Percentiles rank a stretch among this genome's conserved stretches.
Evolutionary conservation across 179 eudicot species (phyloP).

Genomic region (Nepenthes alata): DNA sequence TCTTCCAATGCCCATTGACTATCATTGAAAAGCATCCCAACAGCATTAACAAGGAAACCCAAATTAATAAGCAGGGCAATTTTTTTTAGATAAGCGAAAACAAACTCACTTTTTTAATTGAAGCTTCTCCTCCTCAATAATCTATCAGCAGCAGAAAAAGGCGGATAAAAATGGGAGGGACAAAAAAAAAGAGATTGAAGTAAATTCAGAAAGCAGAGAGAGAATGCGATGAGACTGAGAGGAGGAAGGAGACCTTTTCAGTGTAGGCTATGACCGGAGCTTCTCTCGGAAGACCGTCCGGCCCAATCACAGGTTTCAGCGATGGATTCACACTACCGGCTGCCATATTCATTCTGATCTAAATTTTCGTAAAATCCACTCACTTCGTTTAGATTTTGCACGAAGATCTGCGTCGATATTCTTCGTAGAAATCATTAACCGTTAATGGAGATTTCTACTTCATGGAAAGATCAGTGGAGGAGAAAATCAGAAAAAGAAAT

Average conservation of each 20-base stretch:
- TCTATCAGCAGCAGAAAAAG: constrained; percentile 24
- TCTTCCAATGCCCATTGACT: too few species aligned
- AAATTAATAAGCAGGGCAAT: too few species aligned
- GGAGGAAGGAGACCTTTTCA: constrained; percentile 44
- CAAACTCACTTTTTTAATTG: constrained; percentile 64
- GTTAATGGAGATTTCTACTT: too few species aligned
- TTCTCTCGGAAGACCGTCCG: constrained; percentile 80
- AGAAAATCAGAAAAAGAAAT: too few species aligned
- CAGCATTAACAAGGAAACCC: too few species aligned
- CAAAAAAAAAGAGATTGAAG: background rate
- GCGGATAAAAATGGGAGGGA: background rate
- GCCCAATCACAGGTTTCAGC: constrained; percentile 57
- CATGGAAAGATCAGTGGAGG: too few species aligned
- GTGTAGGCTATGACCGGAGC: constrained; percentile 82
- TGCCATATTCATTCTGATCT: background rate
- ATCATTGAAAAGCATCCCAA: too few species aligned
- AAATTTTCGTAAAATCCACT: too few species aligned
- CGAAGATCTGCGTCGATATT: too few species aligned
- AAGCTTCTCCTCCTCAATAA: constrained; percentile 74
- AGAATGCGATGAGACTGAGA: background rate
- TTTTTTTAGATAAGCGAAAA: too few species aligned
- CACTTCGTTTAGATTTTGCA: too few species aligned
- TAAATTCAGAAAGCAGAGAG: background rate
- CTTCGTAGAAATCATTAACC: too few species aligned
- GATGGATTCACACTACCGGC: constrained; percentile 21